phyloP scores from a whole-genome alignment of 1,139 yeast genomes.

The Kodamaea plutei region DNA sequence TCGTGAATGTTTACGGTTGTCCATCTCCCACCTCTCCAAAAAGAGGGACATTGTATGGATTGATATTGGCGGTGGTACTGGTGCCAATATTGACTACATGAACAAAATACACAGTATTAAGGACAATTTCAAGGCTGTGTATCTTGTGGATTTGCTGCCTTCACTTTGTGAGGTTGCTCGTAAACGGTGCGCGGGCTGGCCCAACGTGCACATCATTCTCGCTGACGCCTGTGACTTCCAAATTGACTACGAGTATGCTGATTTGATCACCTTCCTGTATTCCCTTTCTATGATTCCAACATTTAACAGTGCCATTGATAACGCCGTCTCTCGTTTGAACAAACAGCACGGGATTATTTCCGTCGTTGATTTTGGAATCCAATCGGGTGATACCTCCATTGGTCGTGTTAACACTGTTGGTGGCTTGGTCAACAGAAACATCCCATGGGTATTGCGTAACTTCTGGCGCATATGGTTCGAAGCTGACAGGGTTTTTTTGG shows the following conservation, averaged over 20 bases:
- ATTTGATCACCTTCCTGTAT: constrained; percentile 71
- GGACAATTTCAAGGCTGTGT: constrained; percentile 56
- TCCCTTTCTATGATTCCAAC: constrained; percentile 84
- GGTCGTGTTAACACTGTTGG: constrained; percentile 77
- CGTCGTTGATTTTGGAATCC: constrained; percentile 79
- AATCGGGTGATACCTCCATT: constrained; percentile 55
- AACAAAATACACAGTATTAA: constrained; percentile 48
- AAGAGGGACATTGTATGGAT: constrained; percentile 62
- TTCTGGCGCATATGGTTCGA: constrained; percentile 90
- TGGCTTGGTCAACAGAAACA: constrained; percentile 65
- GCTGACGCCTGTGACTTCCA: constrained; percentile 73
- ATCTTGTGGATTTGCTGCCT: constrained; percentile 72
- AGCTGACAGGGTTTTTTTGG: constrained; percentile 75
- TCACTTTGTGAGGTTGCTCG: constrained; percentile 71
- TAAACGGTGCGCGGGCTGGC: constrained; percentile 56
- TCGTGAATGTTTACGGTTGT: constrained; percentile 57
- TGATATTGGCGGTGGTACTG: constrained; percentile 86
- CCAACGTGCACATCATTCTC: constrained; percentile 63
- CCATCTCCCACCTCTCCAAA: constrained; percentile 49
- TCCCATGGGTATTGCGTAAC: constrained; percentile 71
- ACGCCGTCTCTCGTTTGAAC: constrained; percentile 51
- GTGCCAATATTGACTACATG: constrained; percentile 77
- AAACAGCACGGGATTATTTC: constrained; percentile 57
- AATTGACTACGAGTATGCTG: constrained; percentile 45
- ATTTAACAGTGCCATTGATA: constrained; percentile 76